These are phyloP conservation scores for Euphorbia lathyris DNA, from an alignment of 345 rosid species.

Conservation along the genomic window DNA sequence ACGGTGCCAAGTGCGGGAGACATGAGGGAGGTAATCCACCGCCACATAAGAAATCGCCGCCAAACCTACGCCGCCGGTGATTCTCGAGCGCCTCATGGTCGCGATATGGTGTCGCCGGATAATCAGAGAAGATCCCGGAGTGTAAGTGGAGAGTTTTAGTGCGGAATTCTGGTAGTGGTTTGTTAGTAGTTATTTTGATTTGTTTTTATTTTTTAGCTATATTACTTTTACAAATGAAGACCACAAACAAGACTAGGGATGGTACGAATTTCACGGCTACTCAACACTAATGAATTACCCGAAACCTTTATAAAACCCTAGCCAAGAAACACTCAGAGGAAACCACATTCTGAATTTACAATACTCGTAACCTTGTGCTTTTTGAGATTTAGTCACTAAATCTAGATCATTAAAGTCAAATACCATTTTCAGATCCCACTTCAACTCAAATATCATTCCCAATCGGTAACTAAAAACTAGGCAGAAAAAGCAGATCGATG, in stretches of 20 bases:
- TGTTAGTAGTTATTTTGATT: background rate
- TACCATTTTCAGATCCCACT: background rate
- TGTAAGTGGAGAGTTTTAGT: background rate
- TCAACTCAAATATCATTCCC: background rate
- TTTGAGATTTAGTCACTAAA: background rate
- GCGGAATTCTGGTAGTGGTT: background rate
- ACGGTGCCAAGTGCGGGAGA: conserved; percentile 77
- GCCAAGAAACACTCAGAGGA: conserved; percentile 1
- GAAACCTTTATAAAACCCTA: background rate
- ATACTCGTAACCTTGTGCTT: background rate
- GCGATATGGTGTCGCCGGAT: background rate
- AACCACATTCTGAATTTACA: background rate
- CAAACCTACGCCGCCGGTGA: conserved; percentile 63
- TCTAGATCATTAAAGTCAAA: conserved; percentile 1
- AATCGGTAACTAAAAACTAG: background rate
- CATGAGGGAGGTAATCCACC: conserved; percentile 75
- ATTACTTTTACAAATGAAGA: too few relatives aligned
- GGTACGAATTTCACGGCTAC: too few relatives aligned
- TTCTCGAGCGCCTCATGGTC: conserved; percentile 4
- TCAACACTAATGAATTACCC: too few relatives aligned
- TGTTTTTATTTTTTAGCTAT: background rate
- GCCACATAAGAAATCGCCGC: conserved; percentile 80
- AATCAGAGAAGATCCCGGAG: background rate
- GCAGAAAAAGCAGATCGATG: background rate
- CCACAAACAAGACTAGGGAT: too few relatives aligned